Evolutionary conservation across 148 eudicot genomes (phyloP).

Genomic region (Oxyria digyna): DNA sequence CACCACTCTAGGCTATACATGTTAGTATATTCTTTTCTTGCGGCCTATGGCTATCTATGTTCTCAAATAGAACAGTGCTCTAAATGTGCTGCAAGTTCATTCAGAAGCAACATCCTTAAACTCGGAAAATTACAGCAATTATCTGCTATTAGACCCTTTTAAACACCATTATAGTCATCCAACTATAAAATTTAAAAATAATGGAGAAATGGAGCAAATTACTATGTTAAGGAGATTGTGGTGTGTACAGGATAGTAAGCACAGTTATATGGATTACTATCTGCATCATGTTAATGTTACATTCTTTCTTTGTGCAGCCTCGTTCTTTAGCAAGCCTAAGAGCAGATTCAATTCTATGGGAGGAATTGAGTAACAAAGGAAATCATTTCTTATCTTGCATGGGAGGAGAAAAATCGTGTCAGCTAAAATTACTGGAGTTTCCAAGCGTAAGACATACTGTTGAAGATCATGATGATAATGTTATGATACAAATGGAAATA

Average conservation of each 20-base stretch:
- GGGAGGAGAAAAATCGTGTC: conserved; percentile 19
- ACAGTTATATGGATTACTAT: neutral
- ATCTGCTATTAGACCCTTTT: neutral
- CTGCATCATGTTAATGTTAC: conserved; percentile 3
- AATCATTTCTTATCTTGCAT: conserved; percentile 11
- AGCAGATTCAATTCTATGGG: conserved; percentile 14
- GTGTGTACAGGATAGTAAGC: neutral
- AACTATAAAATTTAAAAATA: neutral
- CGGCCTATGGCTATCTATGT: neutral
- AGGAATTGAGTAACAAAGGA: conserved; percentile 10
- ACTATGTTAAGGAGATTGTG: neutral
- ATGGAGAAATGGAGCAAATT: neutral
- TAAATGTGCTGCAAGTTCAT: neutral
- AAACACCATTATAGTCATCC: neutral
- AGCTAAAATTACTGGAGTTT: conserved; percentile 15
- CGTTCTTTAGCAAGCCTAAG: conserved; percentile 13
- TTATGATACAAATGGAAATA: conserved; percentile 15
- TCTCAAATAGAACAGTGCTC: neutral
- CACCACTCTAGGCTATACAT: neutral
- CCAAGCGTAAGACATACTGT: conserved; percentile 9
- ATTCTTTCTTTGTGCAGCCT: conserved; percentile 13
- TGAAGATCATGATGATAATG: neutral
- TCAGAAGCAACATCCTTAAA: neutral
- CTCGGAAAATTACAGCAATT: neutral
- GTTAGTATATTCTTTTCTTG: neutral